Conservation (phyloP, 148 eudicot genomes). For the Cornus kousa region DNA sequence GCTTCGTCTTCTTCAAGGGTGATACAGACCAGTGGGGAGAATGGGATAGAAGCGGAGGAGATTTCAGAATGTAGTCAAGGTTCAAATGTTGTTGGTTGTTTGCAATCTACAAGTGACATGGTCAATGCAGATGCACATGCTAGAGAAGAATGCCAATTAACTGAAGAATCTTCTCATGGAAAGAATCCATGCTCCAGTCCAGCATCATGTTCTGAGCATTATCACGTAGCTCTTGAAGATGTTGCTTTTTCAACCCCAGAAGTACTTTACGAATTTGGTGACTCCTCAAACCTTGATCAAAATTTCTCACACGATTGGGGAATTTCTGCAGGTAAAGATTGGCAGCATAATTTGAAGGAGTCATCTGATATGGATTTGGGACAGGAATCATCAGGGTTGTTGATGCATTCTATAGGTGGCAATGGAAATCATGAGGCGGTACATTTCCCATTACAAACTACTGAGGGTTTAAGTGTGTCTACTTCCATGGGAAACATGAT, state of each 20-base stretch:
- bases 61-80: slow-evolving; percentile 75
- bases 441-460: slow-evolving; percentile 27
- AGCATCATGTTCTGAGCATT: slow-evolving; percentile 40
- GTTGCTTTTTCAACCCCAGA: slow-evolving; percentile 46
- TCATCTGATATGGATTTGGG: slow-evolving; percentile 44
- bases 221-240: slow-evolving; percentile 38
- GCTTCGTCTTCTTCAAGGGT: slow-evolving; percentile 34
- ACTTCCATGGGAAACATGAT: slow-evolving; percentile 22
- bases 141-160: slow-evolving; percentile 40
- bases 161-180: slow-evolving; percentile 45
- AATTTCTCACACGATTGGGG: slow-evolving; percentile 40
- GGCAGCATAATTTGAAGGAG: slow-evolving; percentile 38
- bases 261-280: slow-evolving; percentile 44
- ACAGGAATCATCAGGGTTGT: slow-evolving; percentile 44
- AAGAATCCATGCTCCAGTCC: slow-evolving; percentile 41
- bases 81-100: slow-evolving; percentile 46
- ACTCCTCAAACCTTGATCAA: slow-evolving; percentile 38
- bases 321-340: slow-evolving; percentile 29
- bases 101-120: slow-evolving; percentile 55
- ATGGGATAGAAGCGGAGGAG: slow-evolving; percentile 61
- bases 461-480: slow-evolving; percentile 21
- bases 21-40: slow-evolving; percentile 43
- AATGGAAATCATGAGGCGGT: slow-evolving; percentile 29
- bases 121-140: slow-evolving; percentile 30
- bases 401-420: slow-evolving; percentile 32